Percentiles rank a stretch among this genome's conserved stretches.
Evolutionary conservation across 495 filamentous ascomycete species (phyloP).

Genomic region (Terfezia claveryi): DNA sequence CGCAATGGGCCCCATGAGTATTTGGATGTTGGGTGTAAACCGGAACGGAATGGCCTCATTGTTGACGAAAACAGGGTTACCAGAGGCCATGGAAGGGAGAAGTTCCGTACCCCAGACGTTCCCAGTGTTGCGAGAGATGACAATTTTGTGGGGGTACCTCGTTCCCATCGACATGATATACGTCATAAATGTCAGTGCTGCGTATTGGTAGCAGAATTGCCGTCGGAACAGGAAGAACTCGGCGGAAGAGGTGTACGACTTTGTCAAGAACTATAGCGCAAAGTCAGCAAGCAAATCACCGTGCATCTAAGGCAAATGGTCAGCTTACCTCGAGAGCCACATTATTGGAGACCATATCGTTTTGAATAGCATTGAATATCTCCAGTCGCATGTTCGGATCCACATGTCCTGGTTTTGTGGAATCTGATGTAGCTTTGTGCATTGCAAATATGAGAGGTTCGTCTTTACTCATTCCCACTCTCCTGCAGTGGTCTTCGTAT

Average conservation of each 20-base stretch:
- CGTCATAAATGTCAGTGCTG: slow-evolving; percentile 95
- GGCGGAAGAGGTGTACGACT: slow-evolving; percentile 58
- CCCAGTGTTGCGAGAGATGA: slow-evolving; percentile 68
- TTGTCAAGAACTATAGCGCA: slow-evolving; percentile 52
- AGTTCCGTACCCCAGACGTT: slow-evolving; percentile 94
- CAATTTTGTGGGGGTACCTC: slow-evolving; percentile 84
- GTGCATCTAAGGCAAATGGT: not conserved
- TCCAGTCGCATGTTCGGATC: slow-evolving; percentile 45
- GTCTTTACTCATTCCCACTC: slow-evolving; percentile 70
- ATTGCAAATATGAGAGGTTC: slow-evolving; percentile 87
- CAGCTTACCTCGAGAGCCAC: slow-evolving; percentile 39
- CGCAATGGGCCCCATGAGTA: slow-evolving; percentile 79
- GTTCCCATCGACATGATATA: slow-evolving; percentile 90
- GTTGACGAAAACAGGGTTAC: slow-evolving; percentile 77
- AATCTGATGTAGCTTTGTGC: slow-evolving; percentile 65
- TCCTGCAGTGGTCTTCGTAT: slow-evolving; percentile 85
- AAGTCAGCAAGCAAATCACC: slow-evolving; percentile 1
- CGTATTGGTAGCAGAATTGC: slow-evolving; percentile 87
- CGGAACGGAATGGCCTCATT: slow-evolving; percentile 90
- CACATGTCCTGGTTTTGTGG: slow-evolving; percentile 12
- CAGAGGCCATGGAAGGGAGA: slow-evolving; percentile 57
- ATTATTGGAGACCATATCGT: slow-evolving; percentile 63
- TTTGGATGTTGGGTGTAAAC: slow-evolving; percentile 87
- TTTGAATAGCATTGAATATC: slow-evolving; percentile 74
- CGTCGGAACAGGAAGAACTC: slow-evolving; percentile 97